A percentile compares a stretch with the other conserved stretches of the same genome.
phyloP scores from a whole-genome alignment of 371 early-diverging fungal genomes.

The Mortierella sp. region DNA sequence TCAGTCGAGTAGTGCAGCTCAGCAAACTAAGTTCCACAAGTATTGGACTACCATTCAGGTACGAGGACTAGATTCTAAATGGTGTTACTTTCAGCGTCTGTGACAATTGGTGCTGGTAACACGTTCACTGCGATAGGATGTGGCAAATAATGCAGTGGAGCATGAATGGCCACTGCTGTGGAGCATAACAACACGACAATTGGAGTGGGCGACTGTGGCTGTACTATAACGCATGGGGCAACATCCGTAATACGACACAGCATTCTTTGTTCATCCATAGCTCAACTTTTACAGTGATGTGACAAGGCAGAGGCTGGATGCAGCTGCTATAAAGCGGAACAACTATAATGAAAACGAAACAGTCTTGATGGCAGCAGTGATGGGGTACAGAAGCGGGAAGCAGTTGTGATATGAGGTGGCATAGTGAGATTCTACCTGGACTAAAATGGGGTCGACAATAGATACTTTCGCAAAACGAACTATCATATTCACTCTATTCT shows the following conservation, averaged over 20 bases:
- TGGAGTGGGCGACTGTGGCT: no score
- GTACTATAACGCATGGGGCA: no score
- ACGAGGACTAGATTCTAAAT: slow-evolving; percentile 30
- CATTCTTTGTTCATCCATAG: no score
- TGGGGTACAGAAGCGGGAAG: neutral
- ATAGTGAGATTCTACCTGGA: neutral
- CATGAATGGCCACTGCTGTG: no score
- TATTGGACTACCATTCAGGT: slow-evolving; percentile 82
- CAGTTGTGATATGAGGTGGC: slow-evolving; percentile 2
- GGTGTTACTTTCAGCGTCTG: neutral
- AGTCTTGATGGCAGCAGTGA: neutral
- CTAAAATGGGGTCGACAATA: neutral
- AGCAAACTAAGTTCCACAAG: slow-evolving; percentile 80
- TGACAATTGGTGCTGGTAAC: neutral
- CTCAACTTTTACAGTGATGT: no score
- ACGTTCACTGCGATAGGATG: neutral
- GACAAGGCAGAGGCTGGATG: no score
- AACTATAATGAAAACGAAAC: neutral
- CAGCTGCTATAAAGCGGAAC: no score
- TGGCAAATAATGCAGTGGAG: neutral
- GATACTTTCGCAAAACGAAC: no score
- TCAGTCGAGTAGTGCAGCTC: slow-evolving; percentile 74
- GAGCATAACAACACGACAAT: no score
- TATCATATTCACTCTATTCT: neutral
- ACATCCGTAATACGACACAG: no score